Evolutionary conservation across 345 rosid species (phyloP).

Genomic region (Xanthoceras sorbifolium): DNA sequence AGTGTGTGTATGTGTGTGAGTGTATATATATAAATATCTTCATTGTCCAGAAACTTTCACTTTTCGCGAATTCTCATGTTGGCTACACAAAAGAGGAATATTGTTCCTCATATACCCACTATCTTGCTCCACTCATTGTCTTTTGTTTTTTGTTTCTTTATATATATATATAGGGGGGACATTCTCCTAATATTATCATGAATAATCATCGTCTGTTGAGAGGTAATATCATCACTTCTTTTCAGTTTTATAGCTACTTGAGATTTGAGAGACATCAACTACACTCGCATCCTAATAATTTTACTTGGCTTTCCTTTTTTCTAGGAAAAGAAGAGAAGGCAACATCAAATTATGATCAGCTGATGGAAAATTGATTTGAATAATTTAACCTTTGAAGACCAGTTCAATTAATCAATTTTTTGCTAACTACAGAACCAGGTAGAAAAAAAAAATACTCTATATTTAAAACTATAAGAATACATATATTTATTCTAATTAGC

Average conservation of each 20-base stretch:
- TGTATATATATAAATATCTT: too few relatives aligned
- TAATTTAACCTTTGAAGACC: not conserved
- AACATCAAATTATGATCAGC: not conserved
- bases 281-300: not conserved
- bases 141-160: too few relatives aligned
- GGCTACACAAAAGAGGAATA: not conserved
- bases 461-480: too few relatives aligned
- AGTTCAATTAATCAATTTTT: too few relatives aligned
- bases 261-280: not conserved
- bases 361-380: not conserved
- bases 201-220: not conserved
- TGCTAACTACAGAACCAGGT: not conserved
- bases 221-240: not conserved
- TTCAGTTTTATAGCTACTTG: not conserved
- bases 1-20: too few relatives aligned
- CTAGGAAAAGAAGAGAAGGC: not conserved
- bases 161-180: too few relatives aligned
- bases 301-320: not conserved
- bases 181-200: conserved; percentile 8
- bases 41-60: not conserved
- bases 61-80: not conserved
- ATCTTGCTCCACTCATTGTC: too few relatives aligned
- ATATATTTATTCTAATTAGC: too few relatives aligned
- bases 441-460: too few relatives aligned
- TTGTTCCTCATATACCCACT: not conserved